Evolutionary conservation across 129 eudicot genomes (phyloP).

Genomic region (Centella asiatica): DNA sequence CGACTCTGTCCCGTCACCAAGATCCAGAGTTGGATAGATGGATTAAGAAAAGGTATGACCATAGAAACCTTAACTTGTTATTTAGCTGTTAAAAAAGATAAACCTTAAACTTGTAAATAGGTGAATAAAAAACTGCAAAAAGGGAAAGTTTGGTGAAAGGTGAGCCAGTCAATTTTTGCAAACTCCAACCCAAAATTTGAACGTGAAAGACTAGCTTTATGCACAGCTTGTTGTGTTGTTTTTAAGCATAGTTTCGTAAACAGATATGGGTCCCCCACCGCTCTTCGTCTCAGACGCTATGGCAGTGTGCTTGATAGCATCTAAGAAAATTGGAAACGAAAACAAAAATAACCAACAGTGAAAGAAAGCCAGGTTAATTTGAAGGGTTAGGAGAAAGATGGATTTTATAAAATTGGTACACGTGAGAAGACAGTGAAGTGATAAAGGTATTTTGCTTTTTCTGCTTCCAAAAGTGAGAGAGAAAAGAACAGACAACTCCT

Average conservation of each 20-base stretch:
- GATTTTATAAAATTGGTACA: conserved; percentile 25
- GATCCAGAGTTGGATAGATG: too few relatives aligned
- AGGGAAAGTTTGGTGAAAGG: not conserved
- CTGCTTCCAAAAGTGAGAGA: conserved; percentile 29
- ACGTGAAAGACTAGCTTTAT: conserved; percentile 31
- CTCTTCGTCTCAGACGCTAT: conserved; percentile 24
- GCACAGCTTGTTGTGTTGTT: conserved; percentile 44
- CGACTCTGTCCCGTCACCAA: too few relatives aligned
- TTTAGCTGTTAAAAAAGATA: too few relatives aligned
- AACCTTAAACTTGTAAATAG: too few relatives aligned
- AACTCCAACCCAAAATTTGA: not conserved
- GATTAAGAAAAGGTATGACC: too few relatives aligned
- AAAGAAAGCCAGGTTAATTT: conserved; percentile 6
- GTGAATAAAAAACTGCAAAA: not conserved
- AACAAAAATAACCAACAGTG: conserved; percentile 7
- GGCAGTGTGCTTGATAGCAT: conserved; percentile 33
- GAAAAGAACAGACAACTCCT: conserved; percentile 16
- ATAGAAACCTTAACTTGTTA: too few relatives aligned
- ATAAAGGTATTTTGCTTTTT: conserved; percentile 41
- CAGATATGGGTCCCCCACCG: conserved; percentile 40
- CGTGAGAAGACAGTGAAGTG: conserved; percentile 37
- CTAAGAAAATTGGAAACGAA: conserved; percentile 20
- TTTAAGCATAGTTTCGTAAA: conserved; percentile 29
- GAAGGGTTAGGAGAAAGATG: not conserved
- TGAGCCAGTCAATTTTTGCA: not conserved